Evolutionary conservation across 2,329 filamentous ascomycete genomes (phyloP).

Genomic region (Aspergillus brunneoviolaceus): DNA sequence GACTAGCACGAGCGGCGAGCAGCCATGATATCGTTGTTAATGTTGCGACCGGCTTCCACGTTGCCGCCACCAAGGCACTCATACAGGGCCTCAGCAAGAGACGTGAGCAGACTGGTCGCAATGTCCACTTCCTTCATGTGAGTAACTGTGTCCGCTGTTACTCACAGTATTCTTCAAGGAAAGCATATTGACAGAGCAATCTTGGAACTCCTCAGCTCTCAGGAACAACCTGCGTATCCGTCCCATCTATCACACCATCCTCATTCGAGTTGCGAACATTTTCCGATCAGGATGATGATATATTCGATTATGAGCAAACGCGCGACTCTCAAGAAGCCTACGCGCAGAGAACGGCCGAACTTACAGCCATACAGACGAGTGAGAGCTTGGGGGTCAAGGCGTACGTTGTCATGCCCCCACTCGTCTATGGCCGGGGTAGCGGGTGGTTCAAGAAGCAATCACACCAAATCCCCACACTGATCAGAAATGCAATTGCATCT

Average conservation of each 20-base stretch:
- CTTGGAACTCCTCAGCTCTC: neutral
- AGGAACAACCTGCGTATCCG: constrained; percentile 32
- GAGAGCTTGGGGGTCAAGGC: constrained; percentile 45
- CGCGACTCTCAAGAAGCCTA: constrained; percentile 42
- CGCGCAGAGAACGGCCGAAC: constrained; percentile 47
- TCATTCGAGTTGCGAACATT: constrained; percentile 37
- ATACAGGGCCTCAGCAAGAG: constrained; percentile 45
- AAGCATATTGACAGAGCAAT: too few species aligned
- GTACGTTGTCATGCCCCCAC: constrained; percentile 48
- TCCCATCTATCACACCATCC: constrained; percentile 39
- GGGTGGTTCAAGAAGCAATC: constrained; percentile 39
- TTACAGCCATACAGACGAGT: constrained; percentile 45
- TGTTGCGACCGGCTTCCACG: constrained; percentile 43
- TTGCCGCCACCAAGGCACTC: constrained; percentile 40
- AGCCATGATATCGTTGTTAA: constrained; percentile 44
- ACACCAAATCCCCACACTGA: constrained; percentile 42
- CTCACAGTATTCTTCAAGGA: too few species aligned
- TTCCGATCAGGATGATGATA: constrained; percentile 44
- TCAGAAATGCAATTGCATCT: constrained; percentile 30
- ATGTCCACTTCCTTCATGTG: constrained; percentile 45
- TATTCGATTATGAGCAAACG: constrained; percentile 44
- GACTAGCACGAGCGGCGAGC: constrained; percentile 8
- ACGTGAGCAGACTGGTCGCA: constrained; percentile 33
- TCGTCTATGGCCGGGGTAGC: constrained; percentile 45
- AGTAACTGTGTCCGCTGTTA: neutral